Percentiles rank a stretch among this genome's conserved stretches.
Evolutionary conservation across 2,329 filamentous ascomycete species (phyloP).

Genomic region (Aspergillus tamarii): DNA sequence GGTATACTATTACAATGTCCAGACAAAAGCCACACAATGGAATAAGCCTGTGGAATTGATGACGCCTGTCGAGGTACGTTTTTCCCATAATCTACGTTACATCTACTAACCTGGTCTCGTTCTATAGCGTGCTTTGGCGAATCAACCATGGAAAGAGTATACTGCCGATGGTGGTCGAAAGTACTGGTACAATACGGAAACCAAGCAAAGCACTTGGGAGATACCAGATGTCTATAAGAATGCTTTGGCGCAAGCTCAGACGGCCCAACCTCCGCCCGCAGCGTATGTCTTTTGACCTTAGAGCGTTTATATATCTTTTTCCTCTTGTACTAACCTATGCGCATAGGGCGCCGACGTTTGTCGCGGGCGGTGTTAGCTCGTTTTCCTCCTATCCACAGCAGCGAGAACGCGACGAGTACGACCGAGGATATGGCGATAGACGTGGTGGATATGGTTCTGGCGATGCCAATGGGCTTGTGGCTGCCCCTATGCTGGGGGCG

Average conservation of each 20-base stretch:
- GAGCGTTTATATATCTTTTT: too few species aligned
- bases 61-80: constrained; percentile 73
- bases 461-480: constrained; percentile 46
- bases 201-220: constrained; percentile 91
- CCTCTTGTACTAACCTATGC: constrained; percentile 44
- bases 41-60: constrained; percentile 89
- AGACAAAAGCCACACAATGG: constrained; percentile 91
- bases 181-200: constrained; percentile 95
- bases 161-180: constrained; percentile 82
- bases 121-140: constrained; percentile 72
- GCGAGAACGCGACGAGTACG: constrained; percentile 54
- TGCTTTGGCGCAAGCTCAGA: constrained; percentile 64
- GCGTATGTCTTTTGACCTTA: constrained; percentile 44
- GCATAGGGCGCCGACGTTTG: constrained; percentile 56
- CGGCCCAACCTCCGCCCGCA: constrained; percentile 47
- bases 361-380: constrained; percentile 58
- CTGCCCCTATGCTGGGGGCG: constrained; percentile 40
- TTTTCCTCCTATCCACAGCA: constrained; percentile 44
- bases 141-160: constrained; percentile 92
- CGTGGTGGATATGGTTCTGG: constrained; percentile 50
- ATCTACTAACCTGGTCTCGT: constrained; percentile 20
- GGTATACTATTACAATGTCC: constrained; percentile 86
- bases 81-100: constrained; percentile 9
- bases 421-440: constrained; percentile 51
- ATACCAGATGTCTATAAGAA: constrained; percentile 83